Conservation (phyloP, 1,284 basidiomycete species). For the Sporisorium reilianum region DNA sequence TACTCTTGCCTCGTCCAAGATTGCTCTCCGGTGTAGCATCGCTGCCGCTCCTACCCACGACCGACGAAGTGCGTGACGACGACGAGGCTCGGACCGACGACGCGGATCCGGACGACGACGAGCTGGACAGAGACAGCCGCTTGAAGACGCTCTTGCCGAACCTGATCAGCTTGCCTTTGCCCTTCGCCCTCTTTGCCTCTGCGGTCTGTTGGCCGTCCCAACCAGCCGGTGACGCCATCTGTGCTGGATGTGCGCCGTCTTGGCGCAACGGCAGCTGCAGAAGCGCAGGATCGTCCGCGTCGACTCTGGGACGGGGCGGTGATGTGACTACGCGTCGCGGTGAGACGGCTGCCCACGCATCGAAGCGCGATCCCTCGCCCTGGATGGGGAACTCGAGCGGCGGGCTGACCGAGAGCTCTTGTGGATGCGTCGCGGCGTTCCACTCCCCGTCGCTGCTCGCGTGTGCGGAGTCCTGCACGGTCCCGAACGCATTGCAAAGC, state of each 20-base stretch:
- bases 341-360: not conserved
- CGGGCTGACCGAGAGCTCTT: not conserved
- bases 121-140: not conserved
- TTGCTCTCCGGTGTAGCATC: not conserved
- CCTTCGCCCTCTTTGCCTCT: not conserved
- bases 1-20: not conserved
- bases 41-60: not conserved
- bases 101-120: not conserved
- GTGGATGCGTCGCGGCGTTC: not conserved
- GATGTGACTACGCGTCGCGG: not conserved
- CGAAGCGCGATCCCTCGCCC: not conserved
- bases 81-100: not conserved
- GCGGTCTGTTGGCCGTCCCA: not conserved
- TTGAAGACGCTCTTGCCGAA: not conserved
- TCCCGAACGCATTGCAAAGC: not conserved
- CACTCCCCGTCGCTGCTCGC: not conserved
- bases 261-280: not conserved
- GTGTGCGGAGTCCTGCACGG: not conserved
- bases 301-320: not conserved
- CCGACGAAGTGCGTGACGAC: not conserved
- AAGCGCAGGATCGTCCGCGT: not conserved
- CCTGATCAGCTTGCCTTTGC: not conserved
- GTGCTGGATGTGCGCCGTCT: no score
- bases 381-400: not conserved
- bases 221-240: not conserved